Conservation (phyloP, 2,329 filamentous ascomycete species). For the Xylaria sp. region DNA sequence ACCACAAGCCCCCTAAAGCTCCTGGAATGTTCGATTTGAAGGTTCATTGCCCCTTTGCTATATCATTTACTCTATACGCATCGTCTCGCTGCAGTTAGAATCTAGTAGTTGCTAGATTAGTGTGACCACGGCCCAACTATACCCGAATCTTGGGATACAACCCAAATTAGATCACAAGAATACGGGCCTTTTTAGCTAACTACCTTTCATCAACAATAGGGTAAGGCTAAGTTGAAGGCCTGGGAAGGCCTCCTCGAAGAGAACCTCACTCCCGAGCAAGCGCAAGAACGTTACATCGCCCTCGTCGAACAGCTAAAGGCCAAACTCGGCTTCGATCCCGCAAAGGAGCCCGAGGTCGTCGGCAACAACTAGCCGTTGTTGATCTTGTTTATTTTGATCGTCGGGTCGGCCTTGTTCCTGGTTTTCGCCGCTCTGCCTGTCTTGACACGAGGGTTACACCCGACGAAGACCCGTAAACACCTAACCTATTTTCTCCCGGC, state of each 20-base stretch:
- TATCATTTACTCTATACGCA: neutral
- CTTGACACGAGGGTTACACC: too few species aligned
- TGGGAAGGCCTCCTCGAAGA: constrained; percentile 76
- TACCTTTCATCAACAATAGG: constrained; percentile 50
- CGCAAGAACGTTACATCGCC: constrained; percentile 78
- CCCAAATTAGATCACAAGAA: neutral
- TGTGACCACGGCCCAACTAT: neutral
- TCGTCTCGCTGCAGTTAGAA: neutral
- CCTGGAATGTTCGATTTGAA: constrained; percentile 75
- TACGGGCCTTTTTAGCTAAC: neutral
- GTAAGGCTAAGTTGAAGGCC: constrained; percentile 78
- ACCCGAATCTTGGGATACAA: neutral
- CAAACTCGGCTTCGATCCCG: constrained; percentile 69
- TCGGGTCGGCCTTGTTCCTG: constrained; percentile 1
- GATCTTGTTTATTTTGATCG: constrained; percentile 17
- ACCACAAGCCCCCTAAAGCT: constrained; percentile 45
- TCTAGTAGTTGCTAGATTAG: neutral
- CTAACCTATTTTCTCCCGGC: neutral
- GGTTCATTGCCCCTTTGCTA: constrained; percentile 46
- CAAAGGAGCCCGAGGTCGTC: constrained; percentile 67
- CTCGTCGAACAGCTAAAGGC: constrained; percentile 74
- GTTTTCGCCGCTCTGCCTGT: neutral
- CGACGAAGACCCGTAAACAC: too few species aligned
- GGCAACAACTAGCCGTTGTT: constrained; percentile 25
- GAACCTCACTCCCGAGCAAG: constrained; percentile 65